Base-by-base conservation (phyloP, 495 filamentous ascomycete species). In the Neurospora cerealis region DNA sequence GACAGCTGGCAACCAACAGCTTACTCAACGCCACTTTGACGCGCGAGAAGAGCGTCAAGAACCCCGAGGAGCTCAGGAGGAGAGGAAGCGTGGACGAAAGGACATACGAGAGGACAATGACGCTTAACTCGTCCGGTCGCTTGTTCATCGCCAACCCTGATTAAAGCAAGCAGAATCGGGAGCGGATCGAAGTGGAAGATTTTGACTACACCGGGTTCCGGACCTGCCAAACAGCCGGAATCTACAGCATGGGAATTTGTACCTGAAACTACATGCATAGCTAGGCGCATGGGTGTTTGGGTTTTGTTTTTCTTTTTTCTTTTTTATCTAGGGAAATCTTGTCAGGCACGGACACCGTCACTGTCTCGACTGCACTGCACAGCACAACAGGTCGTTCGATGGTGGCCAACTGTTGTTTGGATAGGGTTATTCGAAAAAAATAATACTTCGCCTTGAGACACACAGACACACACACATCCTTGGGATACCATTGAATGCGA, bases 121-220 rank as follows among this genome's bases (percentile, higher is more conserved):
- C 93, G 40, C 89, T 91, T 54, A 92, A 90, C 24, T 34, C 54
- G 15, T 79, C 87, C 4, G 93, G 91, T 24, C 88, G 94, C 71
- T 83, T 99, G 72, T 98, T 93, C 77, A 95, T 99, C 78, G 96
- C 96, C 24, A 99, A 99, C 81, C 96, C 96, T 32, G 96, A 99
- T 81, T 85, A 88, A 86, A 77, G 70, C 44, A 69, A 39, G 54
- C 54, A 34, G 24, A 34, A 34, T 34, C 54, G 6, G 28, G 54
- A 34, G 54, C 54, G 28, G 28, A 36, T 66, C 15, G 54, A 66
- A 34, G 28, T 9, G 28, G 54, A 17, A 15, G 54, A 34, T 8
- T 9, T 60, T 62, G 19, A 34, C 54, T 19, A 66, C 54, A 17
- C 28, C 32, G 28, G 54, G 40, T 60, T 72, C 19, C 8, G 34